Evolutionary conservation across 202 grass and related monocot genomes (phyloP).

Genomic region (Panicum virgatum): DNA sequence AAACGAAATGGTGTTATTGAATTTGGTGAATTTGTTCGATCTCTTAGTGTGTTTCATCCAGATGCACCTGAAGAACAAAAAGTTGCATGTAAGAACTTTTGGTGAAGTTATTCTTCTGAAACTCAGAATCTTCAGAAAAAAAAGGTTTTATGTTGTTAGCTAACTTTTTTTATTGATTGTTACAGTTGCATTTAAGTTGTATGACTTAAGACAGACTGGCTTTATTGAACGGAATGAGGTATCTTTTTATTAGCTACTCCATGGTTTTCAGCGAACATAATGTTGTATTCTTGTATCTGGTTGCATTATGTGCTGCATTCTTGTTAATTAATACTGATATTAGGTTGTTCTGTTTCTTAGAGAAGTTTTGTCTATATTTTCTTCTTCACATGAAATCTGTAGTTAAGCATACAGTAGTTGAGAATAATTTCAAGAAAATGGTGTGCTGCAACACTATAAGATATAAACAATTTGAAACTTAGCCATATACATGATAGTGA

Average conservation of each 20-base stretch:
- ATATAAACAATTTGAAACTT: background rate
- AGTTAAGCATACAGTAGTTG: background rate
- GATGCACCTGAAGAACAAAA: slow-evolving; percentile 58
- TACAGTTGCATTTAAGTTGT: slow-evolving; percentile 49
- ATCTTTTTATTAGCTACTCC: background rate
- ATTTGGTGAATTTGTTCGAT: slow-evolving; percentile 65
- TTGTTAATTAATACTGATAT: slow-evolving; percentile 18
- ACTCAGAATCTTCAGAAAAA: background rate
- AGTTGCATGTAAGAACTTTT: slow-evolving; percentile 43
- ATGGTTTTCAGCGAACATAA: background rate
- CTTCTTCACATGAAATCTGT: background rate
- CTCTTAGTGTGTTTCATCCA: slow-evolving; percentile 57
- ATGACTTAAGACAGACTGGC: slow-evolving; percentile 42
- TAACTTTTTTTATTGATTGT: background rate
- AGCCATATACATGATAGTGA: background rate
- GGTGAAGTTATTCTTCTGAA: background rate
- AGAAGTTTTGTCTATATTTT: background rate
- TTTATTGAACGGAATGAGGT: slow-evolving; percentile 44
- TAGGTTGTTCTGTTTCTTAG: background rate
- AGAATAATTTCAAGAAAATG: slow-evolving; percentile 1
- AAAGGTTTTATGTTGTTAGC: background rate
- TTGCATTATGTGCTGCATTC: slow-evolving; percentile 4
- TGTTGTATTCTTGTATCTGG: background rate
- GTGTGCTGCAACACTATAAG: background rate
- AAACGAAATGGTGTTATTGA: slow-evolving; percentile 61